These are phyloP conservation scores for Breynia disticha DNA, from an alignment of 441 rosid species.

Conservation along the genomic window DNA sequence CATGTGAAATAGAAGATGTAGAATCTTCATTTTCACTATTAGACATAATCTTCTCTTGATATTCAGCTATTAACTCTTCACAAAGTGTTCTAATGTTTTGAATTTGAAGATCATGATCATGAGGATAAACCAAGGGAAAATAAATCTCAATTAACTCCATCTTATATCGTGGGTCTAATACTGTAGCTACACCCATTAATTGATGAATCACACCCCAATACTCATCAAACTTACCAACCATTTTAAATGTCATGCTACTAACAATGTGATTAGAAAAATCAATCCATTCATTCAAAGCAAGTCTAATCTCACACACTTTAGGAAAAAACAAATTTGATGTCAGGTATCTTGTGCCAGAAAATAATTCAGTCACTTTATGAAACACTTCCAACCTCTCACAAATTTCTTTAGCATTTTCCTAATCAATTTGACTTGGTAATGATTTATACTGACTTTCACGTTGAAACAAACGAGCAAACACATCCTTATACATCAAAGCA, in stretches of 20 bases:
- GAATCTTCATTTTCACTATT: not conserved
- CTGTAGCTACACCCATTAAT: too few relatives aligned
- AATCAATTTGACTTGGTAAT: not conserved
- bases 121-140: not conserved
- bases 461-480: not conserved
- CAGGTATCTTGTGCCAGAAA: constrained; percentile 8
- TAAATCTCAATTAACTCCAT: not conserved
- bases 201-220: too few relatives aligned
- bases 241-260: too few relatives aligned
- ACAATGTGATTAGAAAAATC: too few relatives aligned
- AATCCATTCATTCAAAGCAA: not conserved
- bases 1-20: not conserved
- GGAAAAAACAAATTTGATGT: constrained; percentile 9
- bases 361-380: not conserved
- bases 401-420: not conserved
- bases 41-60: too few relatives aligned
- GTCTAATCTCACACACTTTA: not conserved
- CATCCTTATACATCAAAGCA: not conserved
- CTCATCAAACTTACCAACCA: too few relatives aligned
- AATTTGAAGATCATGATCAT: not conserved
- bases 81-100: not conserved
- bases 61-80: too few relatives aligned
- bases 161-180: not conserved
- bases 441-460: not conserved
- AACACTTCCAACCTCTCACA: not conserved